Conservation (phyloP, 768 basidiomycete species). For the Lactifluus rugatus region DNA sequence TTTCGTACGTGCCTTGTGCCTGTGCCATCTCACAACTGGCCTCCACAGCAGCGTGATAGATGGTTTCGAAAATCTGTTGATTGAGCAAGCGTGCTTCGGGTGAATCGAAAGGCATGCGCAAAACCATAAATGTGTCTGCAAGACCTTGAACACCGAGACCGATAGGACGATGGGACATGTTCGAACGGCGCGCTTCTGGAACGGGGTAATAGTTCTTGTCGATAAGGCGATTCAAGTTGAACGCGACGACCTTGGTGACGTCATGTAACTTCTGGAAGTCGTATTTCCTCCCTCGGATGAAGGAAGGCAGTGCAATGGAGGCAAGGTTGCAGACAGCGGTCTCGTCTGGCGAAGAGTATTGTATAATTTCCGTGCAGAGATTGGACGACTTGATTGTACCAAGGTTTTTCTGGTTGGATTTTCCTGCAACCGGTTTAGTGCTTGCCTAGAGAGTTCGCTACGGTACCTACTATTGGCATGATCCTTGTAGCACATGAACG, state of each 20-base stretch:
- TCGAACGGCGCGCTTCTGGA: slow-evolving; percentile 81
- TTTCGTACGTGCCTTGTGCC: slow-evolving; percentile 74
- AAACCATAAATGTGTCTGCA: slow-evolving; percentile 95
- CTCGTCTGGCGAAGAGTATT: slow-evolving; percentile 96
- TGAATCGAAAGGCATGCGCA: slow-evolving; percentile 93
- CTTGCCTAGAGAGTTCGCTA: not conserved
- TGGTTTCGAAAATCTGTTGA: slow-evolving; percentile 96
- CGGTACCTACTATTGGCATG: slow-evolving; percentile 68
- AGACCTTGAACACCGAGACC: slow-evolving; percentile 97
- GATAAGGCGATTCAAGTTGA: slow-evolving; percentile 90
- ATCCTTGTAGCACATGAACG: slow-evolving; percentile 99
- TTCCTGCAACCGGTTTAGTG: slow-evolving; percentile 40
- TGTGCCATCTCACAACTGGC: slow-evolving; percentile 82
- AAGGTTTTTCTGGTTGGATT: slow-evolving; percentile 97
- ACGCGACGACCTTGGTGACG: slow-evolving; percentile 84
- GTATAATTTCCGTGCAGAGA: slow-evolving; percentile 97
- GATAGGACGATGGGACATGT: slow-evolving; percentile 96
- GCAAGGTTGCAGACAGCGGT: slow-evolving; percentile 98
- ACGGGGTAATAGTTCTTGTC: slow-evolving; percentile 95
- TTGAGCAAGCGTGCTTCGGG: slow-evolving; percentile 80
- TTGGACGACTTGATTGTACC: slow-evolving; percentile 99
- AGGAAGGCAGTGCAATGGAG: slow-evolving; percentile 89
- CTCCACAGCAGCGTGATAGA: slow-evolving; percentile 92
- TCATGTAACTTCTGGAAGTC: slow-evolving; percentile 97
- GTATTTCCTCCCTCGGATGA: slow-evolving; percentile 71